Evolutionary conservation across 2,329 filamentous ascomycete genomes (phyloP), one percentile per base, ranked within the genome.

Genomic region (Ophiostoma triangulosporum): DNA sequence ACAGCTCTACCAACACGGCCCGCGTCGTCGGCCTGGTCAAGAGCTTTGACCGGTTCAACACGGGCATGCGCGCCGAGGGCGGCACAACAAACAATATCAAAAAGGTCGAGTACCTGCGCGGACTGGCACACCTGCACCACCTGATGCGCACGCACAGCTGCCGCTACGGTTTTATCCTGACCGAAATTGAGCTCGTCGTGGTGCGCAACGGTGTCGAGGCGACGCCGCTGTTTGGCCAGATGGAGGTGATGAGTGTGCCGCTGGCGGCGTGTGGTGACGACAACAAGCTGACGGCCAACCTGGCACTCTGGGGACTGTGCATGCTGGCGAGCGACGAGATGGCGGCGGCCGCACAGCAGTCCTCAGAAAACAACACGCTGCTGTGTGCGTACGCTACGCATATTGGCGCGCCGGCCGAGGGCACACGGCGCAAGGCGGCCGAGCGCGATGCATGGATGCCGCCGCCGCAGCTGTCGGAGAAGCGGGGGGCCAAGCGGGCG

Each of bases 131-230:
- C 62, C 73, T 96, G 45, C 91, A 97, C 69, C 80, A 87, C 64
- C 83, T 84, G 64, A 95, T 96, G 88, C 88, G 91, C 66, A 88
- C 95, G 70, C 87, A 95, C 70, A 83, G 83, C 60, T 94, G 88
- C 65, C 83, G 91, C 56, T 97, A 96, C 67, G 91, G 91, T 53
- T 97, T 95, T 73, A 91, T 97, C 67, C 81, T 96, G 64, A 96
- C 88, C 1, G 91, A 96, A 70, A 95, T 95, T 62, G 91, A 97
- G 70, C 81, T 96, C 8, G 83, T 96, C 36, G 82, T 93, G 61
- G 88, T 95, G 1, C 87, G 90, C 62, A 87, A 86, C 60, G 89
- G 90, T 51, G 78, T 65, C 60, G 83, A 76, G 62, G 70, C 75
- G 38, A 81, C 81, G 1, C 90, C 90, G 0, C 82, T 88, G 65